Base-by-base conservation (phyloP, 441 rosid genomes). In the Adansonia rubrostipa region DNA sequence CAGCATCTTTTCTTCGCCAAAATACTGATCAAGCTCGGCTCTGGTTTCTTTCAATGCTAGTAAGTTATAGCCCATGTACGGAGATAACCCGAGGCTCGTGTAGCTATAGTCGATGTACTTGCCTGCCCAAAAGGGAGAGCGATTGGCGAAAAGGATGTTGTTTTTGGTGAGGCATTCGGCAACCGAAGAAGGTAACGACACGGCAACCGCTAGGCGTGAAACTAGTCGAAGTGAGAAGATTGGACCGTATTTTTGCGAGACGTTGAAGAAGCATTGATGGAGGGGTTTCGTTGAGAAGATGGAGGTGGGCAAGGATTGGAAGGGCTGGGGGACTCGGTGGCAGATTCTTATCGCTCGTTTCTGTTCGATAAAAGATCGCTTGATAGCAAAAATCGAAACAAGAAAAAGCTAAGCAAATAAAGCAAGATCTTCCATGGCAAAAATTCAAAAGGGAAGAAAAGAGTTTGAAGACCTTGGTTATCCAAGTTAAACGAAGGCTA, bases 281-380 rank as follows among this genome's bases (percentile, higher is more conserved):
- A 13, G 14, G 40, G 44, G 44, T 62, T 28, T 17, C n/a, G 33
- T 13, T 62, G 17, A 62, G 44, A 40, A 71, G 61, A 15, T 71
- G 74, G 74, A 71, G 61, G 9, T 71, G 45, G 15, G 47, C 61
- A 7, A 71, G 1, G 15, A 51, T 51, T 51, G 74, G 61, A 15
- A 71, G 44, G 3, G 61, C 0, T 22, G 14, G 17, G 3, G 74
- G 74, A 50, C 45, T 14, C 28, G 74, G 74, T 15, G 74, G 61
- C 5, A 24, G 61, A 15, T 71, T 71, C 22, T 14, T 51, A 22
- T 51, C 1, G 15, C 10, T 51, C 1, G 22, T 0, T 24, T 15
- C 15, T 51, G 22, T 9, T 71, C 5, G 14, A 15, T 15, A 13
- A 5, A 71, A 71, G 20, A 28, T 28, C 33, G 4, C 61, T 71